Conservation (phyloP, 2,329 filamentous ascomycete species). For the Elsinoe fawcettii region DNA sequence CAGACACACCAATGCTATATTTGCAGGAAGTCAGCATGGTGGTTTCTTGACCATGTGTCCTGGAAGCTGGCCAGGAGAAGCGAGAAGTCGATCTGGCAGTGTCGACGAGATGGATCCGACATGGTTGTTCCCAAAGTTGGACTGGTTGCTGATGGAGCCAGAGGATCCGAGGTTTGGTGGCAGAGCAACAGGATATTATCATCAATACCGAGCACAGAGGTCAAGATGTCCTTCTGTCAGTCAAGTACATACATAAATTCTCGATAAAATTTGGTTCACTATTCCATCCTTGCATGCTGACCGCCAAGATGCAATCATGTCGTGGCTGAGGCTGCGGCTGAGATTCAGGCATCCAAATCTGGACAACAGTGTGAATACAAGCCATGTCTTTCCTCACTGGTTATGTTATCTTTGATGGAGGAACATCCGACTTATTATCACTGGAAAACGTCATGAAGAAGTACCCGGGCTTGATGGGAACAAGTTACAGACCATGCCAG, state of each 20-base stretch:
- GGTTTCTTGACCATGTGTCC: not conserved
- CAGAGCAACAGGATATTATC: not conserved
- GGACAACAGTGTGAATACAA: too few relatives aligned
- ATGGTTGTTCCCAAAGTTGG: constrained; percentile 5
- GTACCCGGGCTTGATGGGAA: too few relatives aligned
- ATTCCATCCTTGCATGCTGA: not conserved
- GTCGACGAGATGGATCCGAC: constrained; percentile 8
- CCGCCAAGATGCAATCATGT: not conserved
- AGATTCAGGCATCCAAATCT: not conserved
- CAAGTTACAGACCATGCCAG: not conserved
- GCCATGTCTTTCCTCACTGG: too few relatives aligned
- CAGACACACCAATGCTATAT: not conserved
- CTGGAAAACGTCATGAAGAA: too few relatives aligned
- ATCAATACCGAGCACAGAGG: not conserved
- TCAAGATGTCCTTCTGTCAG: not conserved
- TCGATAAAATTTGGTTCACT: not conserved
- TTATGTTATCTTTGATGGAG: too few relatives aligned
- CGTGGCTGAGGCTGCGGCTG: not conserved
- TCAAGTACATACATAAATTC: not conserved
- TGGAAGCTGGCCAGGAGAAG: constrained; percentile 7
- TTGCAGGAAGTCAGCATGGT: not conserved
- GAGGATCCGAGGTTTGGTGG: not conserved
- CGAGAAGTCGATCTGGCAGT: not conserved
- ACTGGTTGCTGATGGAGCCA: not conserved
- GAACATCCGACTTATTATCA: too few relatives aligned